Base-by-base conservation (phyloP, 2,329 filamentous ascomycete genomes). In the Orbilia blumenaviensis region DNA sequence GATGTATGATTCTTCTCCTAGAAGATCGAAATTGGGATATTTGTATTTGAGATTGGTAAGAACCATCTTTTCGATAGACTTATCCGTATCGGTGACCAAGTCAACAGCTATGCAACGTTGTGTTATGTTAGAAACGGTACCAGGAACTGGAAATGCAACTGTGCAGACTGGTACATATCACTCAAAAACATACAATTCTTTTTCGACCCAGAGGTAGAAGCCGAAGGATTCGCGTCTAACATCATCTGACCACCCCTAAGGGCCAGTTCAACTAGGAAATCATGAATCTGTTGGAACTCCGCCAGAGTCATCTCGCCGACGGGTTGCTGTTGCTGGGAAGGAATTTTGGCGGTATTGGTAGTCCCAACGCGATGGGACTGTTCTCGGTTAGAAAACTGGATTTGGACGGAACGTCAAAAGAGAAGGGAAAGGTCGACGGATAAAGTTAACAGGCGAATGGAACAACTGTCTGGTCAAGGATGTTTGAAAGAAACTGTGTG, bases 1-100 rank as follows among this genome's bases (percentile, higher is more conserved):
- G 78, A 89, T 85, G 84, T 92, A 91, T 27, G 91, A 93, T 83
- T 94, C 91, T 81, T 92, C 91, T 81, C 91, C 91, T 82, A 93
- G 88, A 82, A 92, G 92, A 78, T 85, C 83, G 80, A 87, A 87
- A 78, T 81, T 79, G 0, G 89, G 89, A 81, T 89, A 90, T 23
- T 84, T 82, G 14, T 83, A 78, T 4, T 83, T 84, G 12, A 91
- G 86, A 42, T 85, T 85, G 14, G 83, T 81, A 6, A 86, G 87
- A 68, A 91, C 88, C 84, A 89, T 88, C 62, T 85, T 84, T 81
- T 91, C 89, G 63, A 91, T 88, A 10, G 87, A 88, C 81, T 89
- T 86, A 83, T 91, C 89, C 23, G 88, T 87, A 81, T 91, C 89
- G 25, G 89, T 91, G 46, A 91, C 89, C 61, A 91, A 87, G 81